Evolutionary conservation across 768 basidiomycete species (phyloP), one percentile per base, ranked within the genome.

Genomic region (Phallus indusiatus): DNA sequence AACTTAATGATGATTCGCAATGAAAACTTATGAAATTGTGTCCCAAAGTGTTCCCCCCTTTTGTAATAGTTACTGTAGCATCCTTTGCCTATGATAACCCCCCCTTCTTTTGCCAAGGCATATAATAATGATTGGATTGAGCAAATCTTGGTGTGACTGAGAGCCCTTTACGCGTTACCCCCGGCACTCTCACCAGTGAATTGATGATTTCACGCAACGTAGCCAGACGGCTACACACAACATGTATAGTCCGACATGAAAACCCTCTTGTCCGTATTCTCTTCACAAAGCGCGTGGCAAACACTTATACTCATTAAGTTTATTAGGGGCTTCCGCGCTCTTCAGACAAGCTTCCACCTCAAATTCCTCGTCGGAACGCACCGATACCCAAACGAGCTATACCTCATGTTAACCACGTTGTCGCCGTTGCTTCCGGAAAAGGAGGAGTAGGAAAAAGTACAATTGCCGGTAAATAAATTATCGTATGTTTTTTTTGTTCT

Each of bases 381-480:
- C 70, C 72, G 2, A 65, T 69, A 18, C 56, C 65, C 24, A 78
- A 77, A 61, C 67, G 71, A 1, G 63, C 63, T 11, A 76, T 73
- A 36, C 71, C 74, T 53, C 71, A 95, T 64, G 94, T 93, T 7
- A 83, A 85, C 64, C 84, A 84, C 62, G 83, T 94, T 16, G 67
- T 97, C 4, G 86, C 81, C 1, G 91, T 97, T 0, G 89, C 93
- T 8, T 91, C 89, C 63, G 94, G 93, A 5, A 97, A 97, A 68
- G 95, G 95, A 22, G 94, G 94, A 1, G 94, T 96, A 17, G 94
- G 94, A 17, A 98, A 96, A 72, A 93, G 90, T 62, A 97, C 93
- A 0, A 76, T 97, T 34, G 90, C 94, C 58, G 88, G 93, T 94
- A 62, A 42, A 79, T 67, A 28, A 34, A n/a, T n/a, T 53, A 28